These are phyloP conservation scores for Metroxylon sagu DNA, from an alignment of 176 grass and related monocot genomes.

Conservation along the genomic window DNA sequence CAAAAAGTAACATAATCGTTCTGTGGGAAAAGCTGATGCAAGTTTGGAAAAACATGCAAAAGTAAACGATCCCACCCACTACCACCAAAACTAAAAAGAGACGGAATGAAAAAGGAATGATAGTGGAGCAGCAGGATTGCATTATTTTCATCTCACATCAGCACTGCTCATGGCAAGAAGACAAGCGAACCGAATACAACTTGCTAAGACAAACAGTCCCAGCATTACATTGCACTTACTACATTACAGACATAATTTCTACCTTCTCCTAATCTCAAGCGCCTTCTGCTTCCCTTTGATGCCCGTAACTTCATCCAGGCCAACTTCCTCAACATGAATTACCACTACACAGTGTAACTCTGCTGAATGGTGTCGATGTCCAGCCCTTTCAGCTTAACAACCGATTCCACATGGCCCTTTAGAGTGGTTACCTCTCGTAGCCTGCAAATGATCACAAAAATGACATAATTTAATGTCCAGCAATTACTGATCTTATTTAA, in stretches of 20 bases:
- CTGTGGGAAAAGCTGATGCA: too few relatives aligned
- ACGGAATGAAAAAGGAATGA: too few relatives aligned
- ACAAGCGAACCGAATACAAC: background rate
- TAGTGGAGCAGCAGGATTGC: background rate
- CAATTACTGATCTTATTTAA: too few relatives aligned
- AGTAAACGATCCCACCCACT: too few relatives aligned
- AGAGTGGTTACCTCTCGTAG: conserved; percentile 33
- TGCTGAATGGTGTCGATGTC: conserved; percentile 37
- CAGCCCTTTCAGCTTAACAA: conserved; percentile 35
- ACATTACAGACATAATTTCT: conserved; percentile 9
- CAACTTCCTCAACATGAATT: background rate
- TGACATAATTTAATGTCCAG: background rate
- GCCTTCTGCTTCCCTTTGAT: background rate
- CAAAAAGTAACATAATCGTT: too few relatives aligned
- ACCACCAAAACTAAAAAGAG: too few relatives aligned
- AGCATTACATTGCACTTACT: background rate
- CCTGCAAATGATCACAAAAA: conserved; percentile 1
- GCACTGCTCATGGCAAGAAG: conserved; percentile 16
- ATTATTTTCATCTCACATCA: conserved; percentile 31
- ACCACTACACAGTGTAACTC: conserved; percentile 32
- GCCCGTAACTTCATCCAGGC: background rate
- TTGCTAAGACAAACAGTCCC: conserved; percentile 10
- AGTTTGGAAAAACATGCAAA: too few relatives aligned
- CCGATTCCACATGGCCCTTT: conserved; percentile 41
- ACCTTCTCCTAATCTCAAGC: background rate